Conservation (phyloP, 1,284 basidiomycete genomes). For the Bjerkandera adusta region DNA sequence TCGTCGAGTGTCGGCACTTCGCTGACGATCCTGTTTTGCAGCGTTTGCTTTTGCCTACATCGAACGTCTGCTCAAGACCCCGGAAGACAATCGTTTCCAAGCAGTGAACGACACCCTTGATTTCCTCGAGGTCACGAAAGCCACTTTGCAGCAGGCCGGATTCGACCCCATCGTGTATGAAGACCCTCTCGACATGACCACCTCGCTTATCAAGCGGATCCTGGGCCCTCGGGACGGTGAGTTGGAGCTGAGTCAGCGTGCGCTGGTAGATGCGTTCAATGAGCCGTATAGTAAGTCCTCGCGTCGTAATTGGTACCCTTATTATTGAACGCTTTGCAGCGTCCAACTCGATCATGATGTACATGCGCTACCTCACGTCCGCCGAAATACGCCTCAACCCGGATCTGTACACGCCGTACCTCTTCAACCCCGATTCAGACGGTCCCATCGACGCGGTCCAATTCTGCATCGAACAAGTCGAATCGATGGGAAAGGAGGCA, state of each 20-base stretch:
- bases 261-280: slow-evolving; percentile 55
- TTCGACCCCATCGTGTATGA: slow-evolving; percentile 67
- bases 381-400: slow-evolving; percentile 73
- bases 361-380: slow-evolving; percentile 78
- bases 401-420: slow-evolving; percentile 67
- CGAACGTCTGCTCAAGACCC: slow-evolving; percentile 44
- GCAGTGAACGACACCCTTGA: slow-evolving; percentile 46
- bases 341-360: slow-evolving; percentile 72
- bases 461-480: slow-evolving; percentile 79
- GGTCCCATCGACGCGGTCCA: slow-evolving; percentile 51
- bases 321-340: too few species aligned
- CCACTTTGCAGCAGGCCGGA: slow-evolving; percentile 55
- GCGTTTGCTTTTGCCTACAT: slow-evolving; percentile 58
- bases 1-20: slow-evolving; percentile 8
- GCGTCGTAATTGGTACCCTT: neutral
- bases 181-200: slow-evolving; percentile 53
- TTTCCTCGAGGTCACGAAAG: slow-evolving; percentile 49
- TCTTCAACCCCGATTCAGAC: slow-evolving; percentile 72
- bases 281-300: slow-evolving; percentile 32
- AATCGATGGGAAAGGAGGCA: slow-evolving; percentile 81
- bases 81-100: slow-evolving; percentile 42
- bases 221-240: slow-evolving; percentile 36
- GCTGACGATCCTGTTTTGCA: slow-evolving; percentile 21
- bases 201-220: slow-evolving; percentile 41
- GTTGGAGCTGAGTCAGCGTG: slow-evolving; percentile 35